phyloP scores from a whole-genome alignment of 2,329 filamentous ascomycete genomes.

The Xylaria sp. region DNA sequence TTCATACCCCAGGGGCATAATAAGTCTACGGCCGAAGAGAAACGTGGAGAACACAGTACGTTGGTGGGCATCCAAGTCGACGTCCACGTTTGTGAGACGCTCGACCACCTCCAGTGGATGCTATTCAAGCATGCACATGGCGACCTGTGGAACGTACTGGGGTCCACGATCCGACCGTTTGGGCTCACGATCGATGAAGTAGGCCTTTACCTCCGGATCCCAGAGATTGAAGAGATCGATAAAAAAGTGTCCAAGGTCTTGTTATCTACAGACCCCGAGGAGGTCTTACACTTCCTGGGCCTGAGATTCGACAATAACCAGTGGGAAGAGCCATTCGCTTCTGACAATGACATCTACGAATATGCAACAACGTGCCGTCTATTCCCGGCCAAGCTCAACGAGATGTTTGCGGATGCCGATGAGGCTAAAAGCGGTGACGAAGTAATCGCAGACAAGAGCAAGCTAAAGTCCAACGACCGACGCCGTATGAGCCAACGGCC shows the following conservation, averaged over 20 bases:
- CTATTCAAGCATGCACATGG: slow-evolving; percentile 77
- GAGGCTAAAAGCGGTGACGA: background rate
- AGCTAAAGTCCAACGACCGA: slow-evolving; percentile 66
- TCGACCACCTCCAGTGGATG: slow-evolving; percentile 66
- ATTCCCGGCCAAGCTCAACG: slow-evolving; percentile 60
- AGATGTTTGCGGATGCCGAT: background rate
- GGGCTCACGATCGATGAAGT: slow-evolving; percentile 74
- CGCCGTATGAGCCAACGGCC: slow-evolving; percentile 65
- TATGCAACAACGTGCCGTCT: slow-evolving; percentile 70
- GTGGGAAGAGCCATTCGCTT: slow-evolving; percentile 67
- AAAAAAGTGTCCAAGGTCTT: slow-evolving; percentile 67
- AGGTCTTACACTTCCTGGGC: slow-evolving; percentile 72
- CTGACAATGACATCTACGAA: slow-evolving; percentile 67
- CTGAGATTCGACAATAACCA: slow-evolving; percentile 57
- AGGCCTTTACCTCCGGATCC: slow-evolving; percentile 73
- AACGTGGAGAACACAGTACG: slow-evolving; percentile 30
- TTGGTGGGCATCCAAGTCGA: slow-evolving; percentile 74
- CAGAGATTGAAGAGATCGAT: slow-evolving; percentile 72
- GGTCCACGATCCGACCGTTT: slow-evolving; percentile 69
- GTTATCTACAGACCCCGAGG: slow-evolving; percentile 66
- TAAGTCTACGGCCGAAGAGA: background rate
- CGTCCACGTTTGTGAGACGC: slow-evolving; percentile 63
- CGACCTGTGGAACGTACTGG: slow-evolving; percentile 75
- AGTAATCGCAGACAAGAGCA: slow-evolving; percentile 47
- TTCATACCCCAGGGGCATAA: background rate